Conservation (phyloP, 202 grass and related monocot genomes). For the Musa balbisiana region DNA sequence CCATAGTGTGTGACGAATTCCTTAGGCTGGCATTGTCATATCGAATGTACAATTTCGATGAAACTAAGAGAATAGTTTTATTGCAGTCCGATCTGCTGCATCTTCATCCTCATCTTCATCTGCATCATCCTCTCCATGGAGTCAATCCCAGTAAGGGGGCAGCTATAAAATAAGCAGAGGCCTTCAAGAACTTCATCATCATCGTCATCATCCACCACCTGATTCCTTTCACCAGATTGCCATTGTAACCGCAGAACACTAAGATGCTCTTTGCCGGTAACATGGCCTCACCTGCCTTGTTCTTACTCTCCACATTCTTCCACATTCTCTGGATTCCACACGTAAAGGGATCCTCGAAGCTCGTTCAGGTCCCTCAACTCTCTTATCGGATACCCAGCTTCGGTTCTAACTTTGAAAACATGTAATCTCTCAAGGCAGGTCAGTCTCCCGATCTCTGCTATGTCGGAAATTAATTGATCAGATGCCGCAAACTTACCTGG, state of each 20-base stretch:
- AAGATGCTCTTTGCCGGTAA: conserved; percentile 37
- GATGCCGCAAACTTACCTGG: conserved; percentile 34
- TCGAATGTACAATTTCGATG: too few relatives aligned
- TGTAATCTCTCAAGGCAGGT: conserved; percentile 39
- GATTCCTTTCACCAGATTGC: conserved; percentile 25
- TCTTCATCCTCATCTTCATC: too few relatives aligned
- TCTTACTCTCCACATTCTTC: conserved; percentile 21
- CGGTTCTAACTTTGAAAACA: conserved; percentile 42
- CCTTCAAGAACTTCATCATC: conserved; percentile 46
- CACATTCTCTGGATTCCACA: conserved; percentile 62
- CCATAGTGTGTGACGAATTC: background rate
- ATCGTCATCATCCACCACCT: conserved; percentile 17
- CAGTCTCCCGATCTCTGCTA: conserved; percentile 41
- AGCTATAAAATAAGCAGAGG: background rate
- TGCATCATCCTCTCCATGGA: too few relatives aligned
- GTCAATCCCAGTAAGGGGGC: too few relatives aligned
- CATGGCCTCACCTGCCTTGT: conserved; percentile 43
- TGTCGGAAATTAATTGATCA: conserved; percentile 41
- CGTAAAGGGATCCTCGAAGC: conserved; percentile 46
- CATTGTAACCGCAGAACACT: conserved; percentile 42
- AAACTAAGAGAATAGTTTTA: too few relatives aligned
- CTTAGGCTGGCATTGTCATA: too few relatives aligned
- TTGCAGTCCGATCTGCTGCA: too few relatives aligned
- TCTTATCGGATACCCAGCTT: conserved; percentile 34
- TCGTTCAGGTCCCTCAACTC: conserved; percentile 36